Evolutionary conservation across 2,329 filamentous ascomycete species (phyloP), one percentile per base, ranked within the genome.

Genomic region (Epichloe aotearoae): DNA sequence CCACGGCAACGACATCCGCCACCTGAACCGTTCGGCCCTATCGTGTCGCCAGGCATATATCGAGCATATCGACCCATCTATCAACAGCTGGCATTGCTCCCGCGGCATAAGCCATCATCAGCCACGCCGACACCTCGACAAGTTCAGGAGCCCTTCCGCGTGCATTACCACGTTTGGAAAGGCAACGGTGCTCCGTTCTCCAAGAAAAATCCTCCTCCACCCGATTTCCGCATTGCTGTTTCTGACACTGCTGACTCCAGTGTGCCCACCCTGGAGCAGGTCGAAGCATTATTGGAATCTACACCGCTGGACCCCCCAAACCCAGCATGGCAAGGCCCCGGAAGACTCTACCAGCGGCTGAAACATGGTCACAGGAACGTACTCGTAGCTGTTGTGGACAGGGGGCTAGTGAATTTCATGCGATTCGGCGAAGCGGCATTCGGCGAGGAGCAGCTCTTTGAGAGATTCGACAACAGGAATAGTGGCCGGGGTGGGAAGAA

Each of bases 401-500:
- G 88, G 55, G 93, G 93, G 0, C 76, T 97, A 20, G 84, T 90
- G 44, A 97, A 91, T 64, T 97, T 91, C 63, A 73, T 96, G 60
- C 74, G 86, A 23, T 75, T 96, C 52, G 81, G 79, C 1, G 89
- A 97, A 70, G 82, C 82, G 11, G 83, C 83, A 1, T 96, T 96
- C 67, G 83, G 75, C 0, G 77, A 80, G 55, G 88, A 95, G 66
- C 80, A 70, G 64, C 61, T 95, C 38, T 88, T 81, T 59, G 79
- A 83, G 61, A 69, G 79, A 48, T 75, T 76, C 56, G 73, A 63
- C 57, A 70, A 59, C 54, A 67, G 67, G 56, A 70, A 65, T 8
- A 66, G 73, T n/a, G 63, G 74, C 12, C 65, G 72, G 8, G 64
- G 72, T 46, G 63, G 71, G 30, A 61, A 66, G 10, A 49, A 30